Evolutionary conservation across 805 yeast genomes (phyloP), one percentile per base, ranked within the genome.

Genomic region (Ogataea salicorniae): DNA sequence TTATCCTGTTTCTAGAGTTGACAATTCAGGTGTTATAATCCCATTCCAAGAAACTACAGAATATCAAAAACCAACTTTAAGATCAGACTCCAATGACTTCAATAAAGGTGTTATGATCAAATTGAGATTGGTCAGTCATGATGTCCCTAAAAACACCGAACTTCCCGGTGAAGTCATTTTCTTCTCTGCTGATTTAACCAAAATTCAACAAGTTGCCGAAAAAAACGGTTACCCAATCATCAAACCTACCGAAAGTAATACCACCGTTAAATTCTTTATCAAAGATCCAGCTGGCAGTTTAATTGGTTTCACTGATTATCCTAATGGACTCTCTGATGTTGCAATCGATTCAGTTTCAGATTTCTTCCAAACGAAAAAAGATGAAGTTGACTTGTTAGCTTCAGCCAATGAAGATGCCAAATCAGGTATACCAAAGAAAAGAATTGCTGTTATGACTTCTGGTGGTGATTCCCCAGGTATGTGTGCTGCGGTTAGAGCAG

Each of bases 391-490:
- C 5, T 8, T 46, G 41, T 42, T 48, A 8, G 39, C 49, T n/a
- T 2, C 31, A 16, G 15, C 39, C 18, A 33, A 36, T 13, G 35
- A 18, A 16, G 43, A 33, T 16, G 39, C 20, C n/a, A 37, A 34
- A 17, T 40, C 36, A 5, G 48, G 45, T 17, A 11, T 45, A 15
- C 37, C 45, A 31, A 53, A 50, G 47, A 64, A 62, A 46, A 53
- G 66, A 44, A 87, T 94, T 54, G 99, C 95, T 5, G 94, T 94
- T 43, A 90, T 94, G 92, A 94, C 98, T 6, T 88, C 96, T 1
- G 99, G 99, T 58, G 99, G 99, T 69, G 99, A 94, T 65, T 87
- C 98, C 45, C 99, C 95, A 31, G 99, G 99, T 60, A 94, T 94
- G 99, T 89, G 90, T 68, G 92, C 97, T 5, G 87, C 84, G 26